Percentiles rank a stretch among this genome's conserved stretches.
Conservation (phyloP, 129 eudicot species). For the Artemisia tridentata region DNA sequence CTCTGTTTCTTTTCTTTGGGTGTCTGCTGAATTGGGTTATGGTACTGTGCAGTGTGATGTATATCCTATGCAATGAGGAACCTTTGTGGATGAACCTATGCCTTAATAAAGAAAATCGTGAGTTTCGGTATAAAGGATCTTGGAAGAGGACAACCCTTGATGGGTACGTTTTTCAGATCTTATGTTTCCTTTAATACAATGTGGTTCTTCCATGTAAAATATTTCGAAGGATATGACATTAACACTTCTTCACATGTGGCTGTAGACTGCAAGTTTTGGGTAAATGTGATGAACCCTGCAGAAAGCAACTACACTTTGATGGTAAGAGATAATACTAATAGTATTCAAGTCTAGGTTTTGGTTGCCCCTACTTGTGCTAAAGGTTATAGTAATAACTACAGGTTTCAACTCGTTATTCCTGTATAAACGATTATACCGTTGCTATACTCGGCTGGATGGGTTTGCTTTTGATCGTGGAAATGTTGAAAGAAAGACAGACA, state of each 20-base stretch:
- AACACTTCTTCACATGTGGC: constrained; percentile 13
- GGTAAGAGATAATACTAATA: constrained; percentile 40
- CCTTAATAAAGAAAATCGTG: constrained; percentile 58
- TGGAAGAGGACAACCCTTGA: constrained; percentile 89
- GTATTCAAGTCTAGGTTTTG: constrained; percentile 8
- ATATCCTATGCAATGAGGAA: constrained; percentile 96
- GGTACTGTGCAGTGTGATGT: constrained; percentile 74
- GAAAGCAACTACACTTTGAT: constrained; percentile 56
- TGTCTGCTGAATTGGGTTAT: constrained; percentile 13
- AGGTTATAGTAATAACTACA: constrained; percentile 28
- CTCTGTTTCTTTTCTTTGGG: neutral
- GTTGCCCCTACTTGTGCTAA: constrained; percentile 16
- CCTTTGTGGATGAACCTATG: constrained; percentile 97
- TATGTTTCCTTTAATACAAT: constrained; percentile 8
- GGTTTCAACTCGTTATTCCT: constrained; percentile 86
- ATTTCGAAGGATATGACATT: constrained; percentile 27
- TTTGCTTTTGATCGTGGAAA: constrained; percentile 86
- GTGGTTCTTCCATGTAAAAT: neutral
- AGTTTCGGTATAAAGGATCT: constrained; percentile 76
- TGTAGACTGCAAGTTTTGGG: constrained; percentile 53
- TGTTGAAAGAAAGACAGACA: constrained; percentile 67
- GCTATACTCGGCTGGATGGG: constrained; percentile 72
- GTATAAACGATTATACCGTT: constrained; percentile 77
- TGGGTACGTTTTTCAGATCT: constrained; percentile 44
- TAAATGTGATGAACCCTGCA: constrained; percentile 39